These are phyloP conservation scores for Nicotiana obtusifolia DNA, from an alignment of 257 asterid genomes.

Conservation along the genomic window DNA sequence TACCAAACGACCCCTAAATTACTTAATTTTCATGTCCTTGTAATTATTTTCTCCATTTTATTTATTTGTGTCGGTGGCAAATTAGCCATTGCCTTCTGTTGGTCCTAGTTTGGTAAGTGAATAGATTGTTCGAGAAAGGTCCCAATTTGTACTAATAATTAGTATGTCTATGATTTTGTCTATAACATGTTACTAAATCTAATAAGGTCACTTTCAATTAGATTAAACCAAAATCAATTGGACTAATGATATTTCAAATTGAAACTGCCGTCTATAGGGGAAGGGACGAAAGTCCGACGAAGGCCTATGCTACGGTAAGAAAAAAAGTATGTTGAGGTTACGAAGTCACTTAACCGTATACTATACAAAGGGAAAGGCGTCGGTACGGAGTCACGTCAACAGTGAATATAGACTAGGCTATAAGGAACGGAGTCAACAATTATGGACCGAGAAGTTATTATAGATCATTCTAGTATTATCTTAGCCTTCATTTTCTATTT, in stretches of 20 bases:
- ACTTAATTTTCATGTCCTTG: neutral
- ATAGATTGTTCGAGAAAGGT: constrained; percentile 8
- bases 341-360: no score
- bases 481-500: no score
- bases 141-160: neutral
- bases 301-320: no score
- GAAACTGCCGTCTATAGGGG: neutral
- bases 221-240: neutral
- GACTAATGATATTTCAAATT: neutral
- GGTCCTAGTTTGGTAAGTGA: neutral
- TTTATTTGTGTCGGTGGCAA: constrained; percentile 20
- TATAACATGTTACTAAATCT: neutral
- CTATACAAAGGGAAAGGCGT: no score
- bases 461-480: no score
- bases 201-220: neutral
- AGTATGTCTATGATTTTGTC: neutral
- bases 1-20: no score
- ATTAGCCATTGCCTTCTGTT: neutral
- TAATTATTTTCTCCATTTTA: neutral
- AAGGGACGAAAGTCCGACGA: no score
- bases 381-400: no score
- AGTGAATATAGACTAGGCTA: no score
- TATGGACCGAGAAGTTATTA: no score
- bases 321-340: no score
- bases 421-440: no score